Evolutionary conservation across 495 filamentous ascomycete genomes (phyloP).

Genomic region (Xylaria sp.): DNA sequence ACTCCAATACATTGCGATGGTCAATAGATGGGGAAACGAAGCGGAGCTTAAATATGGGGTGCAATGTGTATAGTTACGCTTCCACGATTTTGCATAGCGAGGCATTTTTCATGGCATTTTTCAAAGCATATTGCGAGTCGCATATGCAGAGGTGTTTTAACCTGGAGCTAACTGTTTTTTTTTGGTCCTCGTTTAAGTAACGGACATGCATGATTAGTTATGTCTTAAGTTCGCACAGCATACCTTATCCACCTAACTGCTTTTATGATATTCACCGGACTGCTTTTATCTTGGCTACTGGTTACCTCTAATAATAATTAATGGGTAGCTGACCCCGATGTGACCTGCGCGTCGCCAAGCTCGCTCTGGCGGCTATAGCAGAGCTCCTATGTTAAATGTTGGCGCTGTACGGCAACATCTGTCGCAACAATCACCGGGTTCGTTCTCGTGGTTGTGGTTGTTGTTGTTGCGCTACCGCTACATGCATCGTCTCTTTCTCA

Average conservation of each 20-base stretch:
- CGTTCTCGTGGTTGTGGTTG: background rate
- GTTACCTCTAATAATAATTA: background rate
- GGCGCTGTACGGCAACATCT: background rate
- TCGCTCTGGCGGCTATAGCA: background rate
- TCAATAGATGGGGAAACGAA: constrained; percentile 20
- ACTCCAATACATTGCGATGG: constrained; percentile 9
- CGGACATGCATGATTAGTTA: background rate
- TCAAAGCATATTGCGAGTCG: background rate
- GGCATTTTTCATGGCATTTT: background rate
- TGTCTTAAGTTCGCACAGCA: background rate
- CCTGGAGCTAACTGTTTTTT: background rate
- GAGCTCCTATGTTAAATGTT: background rate
- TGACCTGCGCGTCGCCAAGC: background rate
- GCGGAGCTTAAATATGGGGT: background rate
- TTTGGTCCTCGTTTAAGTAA: background rate
- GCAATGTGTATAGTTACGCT: background rate
- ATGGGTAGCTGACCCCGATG: background rate
- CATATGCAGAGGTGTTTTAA: too few relatives aligned
- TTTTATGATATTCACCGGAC: background rate
- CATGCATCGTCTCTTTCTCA: background rate
- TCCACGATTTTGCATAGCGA: background rate
- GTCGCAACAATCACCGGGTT: background rate
- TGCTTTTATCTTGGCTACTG: background rate
- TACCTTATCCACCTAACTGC: background rate
- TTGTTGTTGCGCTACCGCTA: too few relatives aligned